These are phyloP conservation scores for Hypoxylon crocopeplum DNA, from an alignment of 495 filamentous ascomycete species.

Conservation along the genomic window DNA sequence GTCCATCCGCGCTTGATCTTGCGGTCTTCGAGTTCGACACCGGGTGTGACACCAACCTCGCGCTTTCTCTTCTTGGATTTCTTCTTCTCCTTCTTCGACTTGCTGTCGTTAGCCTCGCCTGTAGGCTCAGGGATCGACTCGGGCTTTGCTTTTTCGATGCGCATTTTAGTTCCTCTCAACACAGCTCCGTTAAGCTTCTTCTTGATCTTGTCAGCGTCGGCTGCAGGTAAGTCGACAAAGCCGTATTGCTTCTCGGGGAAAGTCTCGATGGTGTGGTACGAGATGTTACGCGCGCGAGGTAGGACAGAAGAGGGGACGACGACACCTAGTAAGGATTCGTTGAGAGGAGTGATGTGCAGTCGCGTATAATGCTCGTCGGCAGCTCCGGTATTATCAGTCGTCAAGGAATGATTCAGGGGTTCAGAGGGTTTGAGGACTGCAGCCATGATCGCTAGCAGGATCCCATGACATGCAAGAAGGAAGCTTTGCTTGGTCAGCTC, in stretches of 20 bases:
- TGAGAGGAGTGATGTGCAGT: constrained; percentile 88
- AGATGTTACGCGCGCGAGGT: constrained; percentile 73
- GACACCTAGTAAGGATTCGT: constrained; percentile 68
- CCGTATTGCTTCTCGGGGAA: constrained; percentile 92
- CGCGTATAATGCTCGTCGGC: constrained; percentile 59
- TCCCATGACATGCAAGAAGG: constrained; percentile 7
- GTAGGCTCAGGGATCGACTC: constrained; percentile 44
- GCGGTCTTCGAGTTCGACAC: constrained; percentile 74
- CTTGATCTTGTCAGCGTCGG: constrained; percentile 85
- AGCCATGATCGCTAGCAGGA: constrained; percentile 23
- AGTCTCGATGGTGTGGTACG: constrained; percentile 81
- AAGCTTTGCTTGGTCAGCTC: constrained; percentile 5
- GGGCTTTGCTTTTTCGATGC: constrained; percentile 78
- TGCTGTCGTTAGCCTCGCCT: constrained; percentile 43
- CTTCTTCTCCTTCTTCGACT: constrained; percentile 50
- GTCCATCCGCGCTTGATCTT: constrained; percentile 94
- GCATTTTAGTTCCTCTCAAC: constrained; percentile 83
- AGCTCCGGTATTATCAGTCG: neutral
- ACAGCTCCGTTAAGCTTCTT: constrained; percentile 92
- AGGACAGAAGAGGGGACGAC: constrained; percentile 73
- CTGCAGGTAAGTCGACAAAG: constrained; percentile 78
- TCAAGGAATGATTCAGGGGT: constrained; percentile 1
- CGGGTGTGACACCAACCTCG: constrained; percentile 68
- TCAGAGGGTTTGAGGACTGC: constrained; percentile 15
- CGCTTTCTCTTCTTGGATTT: constrained; percentile 68